Percentiles rank a stretch among this genome's conserved stretches.
These are phyloP conservation scores for Malus hybrid DNA, from an alignment of 331 rosid species.

Conservation along the genomic window DNA sequence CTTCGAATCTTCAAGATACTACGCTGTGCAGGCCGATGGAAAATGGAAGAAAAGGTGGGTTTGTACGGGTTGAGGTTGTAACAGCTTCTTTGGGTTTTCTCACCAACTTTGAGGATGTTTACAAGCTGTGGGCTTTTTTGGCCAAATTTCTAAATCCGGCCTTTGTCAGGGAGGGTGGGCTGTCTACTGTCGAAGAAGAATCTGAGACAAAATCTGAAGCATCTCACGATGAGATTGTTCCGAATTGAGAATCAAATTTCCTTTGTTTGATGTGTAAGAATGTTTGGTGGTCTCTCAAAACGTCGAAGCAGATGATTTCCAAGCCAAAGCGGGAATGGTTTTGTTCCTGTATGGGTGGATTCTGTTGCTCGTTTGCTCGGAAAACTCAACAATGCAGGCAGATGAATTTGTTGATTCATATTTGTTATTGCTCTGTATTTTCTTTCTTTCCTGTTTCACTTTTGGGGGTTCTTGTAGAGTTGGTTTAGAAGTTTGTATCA, in stretches of 20 bases:
- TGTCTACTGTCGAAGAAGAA: constrained; percentile 74
- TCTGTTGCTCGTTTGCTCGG: constrained; percentile 19
- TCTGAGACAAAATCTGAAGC: constrained; percentile 39
- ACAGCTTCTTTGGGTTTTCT: constrained; percentile 88
- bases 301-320: neutral
- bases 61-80: constrained; percentile 76
- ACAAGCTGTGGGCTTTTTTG: constrained; percentile 90
- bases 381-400: constrained; percentile 20
- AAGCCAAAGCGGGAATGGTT: constrained; percentile 14
- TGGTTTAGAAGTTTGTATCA: constrained; percentile 50
- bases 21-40: constrained; percentile 74
- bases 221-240: neutral
- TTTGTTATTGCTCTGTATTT: constrained; percentile 42
- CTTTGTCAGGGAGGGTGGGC: constrained; percentile 51
- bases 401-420: constrained; percentile 62
- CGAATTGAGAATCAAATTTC: neutral
- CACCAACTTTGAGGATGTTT: constrained; percentile 88
- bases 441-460: constrained; percentile 26
- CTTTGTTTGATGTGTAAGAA: constrained; percentile 5
- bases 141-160: constrained; percentile 78
- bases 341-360: constrained; percentile 21
- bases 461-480: constrained; percentile 44
- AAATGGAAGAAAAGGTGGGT: constrained; percentile 57
- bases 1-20: constrained; percentile 46
- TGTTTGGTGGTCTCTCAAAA: constrained; percentile 6